Evolutionary conservation across 2,329 filamentous ascomycete species (phyloP).

Genomic region (Pyricularia sp.): DNA sequence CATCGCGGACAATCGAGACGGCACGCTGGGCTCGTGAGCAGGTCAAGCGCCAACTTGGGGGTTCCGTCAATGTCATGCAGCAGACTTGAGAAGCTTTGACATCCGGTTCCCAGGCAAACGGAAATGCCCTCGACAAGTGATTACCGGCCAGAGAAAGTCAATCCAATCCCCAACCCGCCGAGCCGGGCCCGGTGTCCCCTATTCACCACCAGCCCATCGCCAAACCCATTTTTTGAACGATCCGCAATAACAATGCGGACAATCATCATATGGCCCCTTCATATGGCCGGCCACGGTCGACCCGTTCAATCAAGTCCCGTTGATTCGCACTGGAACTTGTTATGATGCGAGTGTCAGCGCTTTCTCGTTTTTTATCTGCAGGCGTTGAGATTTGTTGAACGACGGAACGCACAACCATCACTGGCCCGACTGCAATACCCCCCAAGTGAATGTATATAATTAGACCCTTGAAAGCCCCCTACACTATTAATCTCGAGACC

Average conservation of each 20-base stretch:
- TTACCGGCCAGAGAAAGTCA: neutral
- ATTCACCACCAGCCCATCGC: neutral
- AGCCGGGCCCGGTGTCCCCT: neutral
- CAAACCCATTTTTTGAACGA: neutral
- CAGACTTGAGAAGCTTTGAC: conserved; percentile 29
- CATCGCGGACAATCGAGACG: conserved; percentile 78
- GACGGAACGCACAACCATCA: neutral
- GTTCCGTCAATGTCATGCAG: conserved; percentile 40
- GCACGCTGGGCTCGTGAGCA: conserved; percentile 96
- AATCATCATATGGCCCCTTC: neutral
- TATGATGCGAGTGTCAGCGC: neutral
- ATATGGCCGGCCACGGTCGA: neutral
- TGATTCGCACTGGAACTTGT: too few species aligned
- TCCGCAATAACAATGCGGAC: neutral
- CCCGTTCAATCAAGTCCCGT: neutral
- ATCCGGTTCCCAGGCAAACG: neutral
- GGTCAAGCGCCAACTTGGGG: conserved; percentile 79
- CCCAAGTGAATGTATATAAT: neutral
- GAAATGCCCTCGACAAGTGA: neutral
- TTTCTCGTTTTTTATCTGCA: neutral
- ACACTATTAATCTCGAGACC: conserved; percentile 1
- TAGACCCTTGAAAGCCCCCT: neutral
- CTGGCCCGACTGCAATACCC: neutral
- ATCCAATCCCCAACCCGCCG: neutral
- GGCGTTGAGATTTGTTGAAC: neutral